Percentiles rank a stretch among this genome's conserved stretches.
Evolutionary conservation across 1,284 basidiomycete species (phyloP).

Genomic region (Cryptococcus hybrid): DNA sequence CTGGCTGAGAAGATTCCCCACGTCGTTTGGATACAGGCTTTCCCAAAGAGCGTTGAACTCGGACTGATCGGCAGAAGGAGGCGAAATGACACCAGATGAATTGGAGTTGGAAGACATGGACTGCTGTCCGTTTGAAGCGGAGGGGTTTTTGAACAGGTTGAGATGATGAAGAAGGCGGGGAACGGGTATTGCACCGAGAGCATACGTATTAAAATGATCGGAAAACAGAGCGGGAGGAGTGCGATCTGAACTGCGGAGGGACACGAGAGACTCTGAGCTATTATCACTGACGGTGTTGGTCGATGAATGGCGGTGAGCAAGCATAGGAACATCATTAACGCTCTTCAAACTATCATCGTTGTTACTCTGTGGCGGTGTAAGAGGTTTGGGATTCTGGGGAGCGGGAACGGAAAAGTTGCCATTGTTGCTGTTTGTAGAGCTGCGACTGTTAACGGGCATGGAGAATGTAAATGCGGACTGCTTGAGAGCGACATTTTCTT

Average conservation of each 20-base stretch:
- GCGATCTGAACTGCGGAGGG: constrained; percentile 17
- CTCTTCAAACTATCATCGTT: constrained; percentile 32
- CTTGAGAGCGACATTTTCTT: constrained; percentile 50
- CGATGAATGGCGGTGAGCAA: constrained; percentile 18
- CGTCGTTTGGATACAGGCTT: constrained; percentile 39
- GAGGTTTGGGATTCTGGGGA: constrained; percentile 31
- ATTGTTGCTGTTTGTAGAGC: neutral
- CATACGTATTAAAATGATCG: constrained; percentile 19
- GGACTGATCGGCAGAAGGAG: constrained; percentile 19
- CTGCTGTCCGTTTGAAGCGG: neutral
- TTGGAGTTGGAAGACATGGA: constrained; percentile 8
- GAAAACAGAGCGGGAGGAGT: constrained; percentile 16
- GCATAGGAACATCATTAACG: constrained; percentile 29
- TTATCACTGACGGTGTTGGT: constrained; percentile 8
- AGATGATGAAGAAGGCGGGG: neutral
- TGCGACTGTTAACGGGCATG: constrained; percentile 36
- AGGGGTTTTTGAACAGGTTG: neutral
- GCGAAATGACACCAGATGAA: constrained; percentile 9
- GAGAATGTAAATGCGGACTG: constrained; percentile 49
- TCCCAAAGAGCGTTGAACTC: constrained; percentile 46
- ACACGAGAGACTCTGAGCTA: constrained; percentile 36
- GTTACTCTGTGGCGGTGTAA: constrained; percentile 34
- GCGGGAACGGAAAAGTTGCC: neutral
- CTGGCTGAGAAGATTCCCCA: constrained; percentile 9
- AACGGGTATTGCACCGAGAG: constrained; percentile 3